A percentile compares a stretch with the other conserved stretches of the same genome.
Conservation (phyloP, 495 filamentous ascomycete genomes). For the Aspergillus coremiiformis region DNA sequence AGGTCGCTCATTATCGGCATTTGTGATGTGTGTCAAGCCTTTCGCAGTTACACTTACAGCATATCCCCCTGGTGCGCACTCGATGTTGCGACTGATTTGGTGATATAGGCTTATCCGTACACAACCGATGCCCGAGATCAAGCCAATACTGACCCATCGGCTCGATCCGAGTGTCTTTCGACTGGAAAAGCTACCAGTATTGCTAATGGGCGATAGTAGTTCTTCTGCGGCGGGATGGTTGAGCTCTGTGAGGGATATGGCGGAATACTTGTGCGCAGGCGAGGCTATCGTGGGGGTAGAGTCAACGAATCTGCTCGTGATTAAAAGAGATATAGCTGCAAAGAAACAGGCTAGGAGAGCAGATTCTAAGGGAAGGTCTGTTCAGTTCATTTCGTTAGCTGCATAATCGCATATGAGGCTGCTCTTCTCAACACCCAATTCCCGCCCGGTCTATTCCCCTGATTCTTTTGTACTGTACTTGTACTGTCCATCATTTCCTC, state of each 20-base stretch:
- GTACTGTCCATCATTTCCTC: not conserved
- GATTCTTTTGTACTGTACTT: too few relatives aligned
- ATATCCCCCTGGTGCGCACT: constrained; percentile 36
- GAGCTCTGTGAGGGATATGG: constrained; percentile 17
- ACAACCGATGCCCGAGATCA: constrained; percentile 25
- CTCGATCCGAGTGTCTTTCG: not conserved
- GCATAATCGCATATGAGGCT: not conserved
- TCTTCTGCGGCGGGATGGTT: constrained; percentile 7
- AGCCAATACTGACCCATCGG: constrained; percentile 24
- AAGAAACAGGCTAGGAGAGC: constrained; percentile 32
- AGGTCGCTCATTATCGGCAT: constrained; percentile 5
- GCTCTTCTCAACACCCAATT: not conserved
- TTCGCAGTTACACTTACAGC: constrained; percentile 24
- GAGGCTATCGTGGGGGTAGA: constrained; percentile 9
- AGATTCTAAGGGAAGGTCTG: constrained; percentile 39
- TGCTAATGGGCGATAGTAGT: constrained; percentile 11
- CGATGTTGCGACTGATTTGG: constrained; percentile 26
- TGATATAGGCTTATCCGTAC: constrained; percentile 36
- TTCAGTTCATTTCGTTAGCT: not conserved
- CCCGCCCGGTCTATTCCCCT: not conserved
- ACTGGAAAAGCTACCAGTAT: constrained; percentile 5
- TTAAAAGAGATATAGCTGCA: constrained; percentile 25
- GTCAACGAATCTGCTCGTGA: constrained; percentile 25
- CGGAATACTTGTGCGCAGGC: constrained; percentile 15
- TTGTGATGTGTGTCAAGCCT: not conserved